phyloP scores from a whole-genome alignment of 305 asterid genomes.

The Euphrasia arctica region DNA sequence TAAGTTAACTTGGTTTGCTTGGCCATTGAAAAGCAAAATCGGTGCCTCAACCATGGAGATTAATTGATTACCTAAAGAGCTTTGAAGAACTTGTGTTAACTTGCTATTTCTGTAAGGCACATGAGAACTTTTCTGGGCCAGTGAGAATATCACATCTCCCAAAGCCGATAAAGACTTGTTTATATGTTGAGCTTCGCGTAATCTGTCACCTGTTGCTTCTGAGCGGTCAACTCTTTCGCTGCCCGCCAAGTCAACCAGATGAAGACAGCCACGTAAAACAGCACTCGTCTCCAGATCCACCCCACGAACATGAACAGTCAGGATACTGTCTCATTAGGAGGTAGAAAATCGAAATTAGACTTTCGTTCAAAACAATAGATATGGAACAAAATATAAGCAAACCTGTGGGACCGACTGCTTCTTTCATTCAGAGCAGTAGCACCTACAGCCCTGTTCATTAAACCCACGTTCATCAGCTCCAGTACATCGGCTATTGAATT shows the following conservation, averaged over 20 bases:
- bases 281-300: conserved; percentile 32
- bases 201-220: conserved; percentile 73
- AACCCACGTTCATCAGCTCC: conserved; percentile 80
- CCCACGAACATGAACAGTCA: conserved; percentile 1
- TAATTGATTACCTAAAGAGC: conserved; percentile 1
- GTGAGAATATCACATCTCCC: background rate
- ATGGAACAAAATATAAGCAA: conserved; percentile 4
- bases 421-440: conserved; percentile 96
- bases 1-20: background rate
- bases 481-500: conserved; percentile 77
- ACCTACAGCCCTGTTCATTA: conserved; percentile 85
- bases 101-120: background rate
- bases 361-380: conserved; percentile 16
- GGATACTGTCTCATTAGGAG: conserved; percentile 20
- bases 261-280: conserved; percentile 68
- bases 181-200: conserved; percentile 84
- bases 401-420: conserved; percentile 99
- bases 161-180: conserved; percentile 63
- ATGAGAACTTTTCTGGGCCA: background rate
- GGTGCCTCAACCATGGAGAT: background rate
- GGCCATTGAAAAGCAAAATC: conserved; percentile 10
- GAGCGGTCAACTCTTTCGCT: conserved; percentile 81
- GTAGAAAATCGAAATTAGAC: conserved; percentile 26
- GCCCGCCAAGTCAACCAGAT: conserved; percentile 90
- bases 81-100: background rate